phyloP scores from a whole-genome alignment of 768 basidiomycete species.

The Sarcodon sp. region DNA sequence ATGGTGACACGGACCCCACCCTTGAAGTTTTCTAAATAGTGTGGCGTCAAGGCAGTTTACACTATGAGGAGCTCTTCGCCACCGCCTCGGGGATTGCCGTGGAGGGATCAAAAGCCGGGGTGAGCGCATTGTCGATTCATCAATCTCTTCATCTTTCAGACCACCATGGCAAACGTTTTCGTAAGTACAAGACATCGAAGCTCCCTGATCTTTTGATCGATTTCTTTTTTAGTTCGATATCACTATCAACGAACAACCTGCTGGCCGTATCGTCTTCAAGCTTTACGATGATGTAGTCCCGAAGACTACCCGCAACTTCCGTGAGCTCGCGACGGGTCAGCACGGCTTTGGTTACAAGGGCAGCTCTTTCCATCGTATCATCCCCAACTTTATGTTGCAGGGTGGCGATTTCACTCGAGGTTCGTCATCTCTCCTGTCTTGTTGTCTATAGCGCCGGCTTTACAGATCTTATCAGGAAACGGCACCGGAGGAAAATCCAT shows the following conservation, averaged over 20 bases:
- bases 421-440: slow-evolving; percentile 13
- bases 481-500: slow-evolving; percentile 79
- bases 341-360: slow-evolving; percentile 66
- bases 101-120: too few species aligned
- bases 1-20: too few species aligned
- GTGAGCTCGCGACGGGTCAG: slow-evolving; percentile 71
- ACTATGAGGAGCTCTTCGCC: too few species aligned
- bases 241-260: slow-evolving; percentile 22
- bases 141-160: slow-evolving; percentile 3
- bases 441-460: neutral
- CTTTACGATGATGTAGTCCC: slow-evolving; percentile 75
- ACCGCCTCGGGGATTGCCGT: too few species aligned
- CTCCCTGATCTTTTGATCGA: neutral
- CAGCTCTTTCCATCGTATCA: slow-evolving; percentile 71
- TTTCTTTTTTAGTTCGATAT: slow-evolving; percentile 50
- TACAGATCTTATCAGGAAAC: slow-evolving; percentile 17
- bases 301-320: slow-evolving; percentile 72
- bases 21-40: too few species aligned
- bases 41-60: too few species aligned
- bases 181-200: slow-evolving; percentile 15
- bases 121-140: too few species aligned
- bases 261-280: slow-evolving; percentile 68
- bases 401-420: slow-evolving; percentile 72
- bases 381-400: slow-evolving; percentile 81
- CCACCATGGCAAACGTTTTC: slow-evolving; percentile 23